Evolutionary conservation across 352 stramenopile genomes (phyloP).

Genomic region (Phytopythium ostracodes): DNA sequence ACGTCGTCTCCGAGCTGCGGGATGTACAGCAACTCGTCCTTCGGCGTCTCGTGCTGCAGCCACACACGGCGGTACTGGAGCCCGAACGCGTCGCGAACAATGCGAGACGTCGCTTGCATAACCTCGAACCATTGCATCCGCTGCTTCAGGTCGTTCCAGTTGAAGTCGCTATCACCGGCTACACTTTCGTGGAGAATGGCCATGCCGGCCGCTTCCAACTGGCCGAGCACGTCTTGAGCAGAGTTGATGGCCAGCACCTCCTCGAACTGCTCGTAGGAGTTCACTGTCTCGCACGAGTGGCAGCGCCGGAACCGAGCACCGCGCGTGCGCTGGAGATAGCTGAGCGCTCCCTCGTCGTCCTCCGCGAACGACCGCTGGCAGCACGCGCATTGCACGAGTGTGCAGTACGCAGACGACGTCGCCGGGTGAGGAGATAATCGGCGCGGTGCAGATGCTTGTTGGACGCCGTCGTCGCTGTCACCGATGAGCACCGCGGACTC

Average conservation of each 20-base stretch:
- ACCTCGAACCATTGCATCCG: neutral
- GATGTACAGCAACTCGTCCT: neutral
- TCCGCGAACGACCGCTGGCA: neutral
- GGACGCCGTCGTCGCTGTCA: neutral
- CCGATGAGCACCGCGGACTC: neutral
- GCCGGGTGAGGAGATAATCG: neutral
- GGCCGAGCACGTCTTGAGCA: neutral
- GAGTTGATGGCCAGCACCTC: neutral
- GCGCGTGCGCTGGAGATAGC: neutral
- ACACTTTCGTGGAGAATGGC: neutral
- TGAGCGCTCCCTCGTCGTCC: neutral
- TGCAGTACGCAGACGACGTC: neutral
- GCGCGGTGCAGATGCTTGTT: neutral
- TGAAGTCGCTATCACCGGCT: too few species aligned
- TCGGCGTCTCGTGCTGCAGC: neutral
- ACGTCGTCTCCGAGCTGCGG: constrained; percentile 4
- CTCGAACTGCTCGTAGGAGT: neutral
- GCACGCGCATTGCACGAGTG: constrained; percentile 1
- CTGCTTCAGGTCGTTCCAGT: neutral
- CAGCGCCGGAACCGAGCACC: neutral
- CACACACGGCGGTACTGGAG: neutral
- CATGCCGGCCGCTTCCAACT: neutral
- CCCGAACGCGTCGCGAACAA: neutral
- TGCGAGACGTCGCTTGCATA: neutral
- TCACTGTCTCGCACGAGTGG: neutral